phyloP scores from a whole-genome alignment of 73 alveolate genomes.

The Paraurostyla sp. region DNA sequence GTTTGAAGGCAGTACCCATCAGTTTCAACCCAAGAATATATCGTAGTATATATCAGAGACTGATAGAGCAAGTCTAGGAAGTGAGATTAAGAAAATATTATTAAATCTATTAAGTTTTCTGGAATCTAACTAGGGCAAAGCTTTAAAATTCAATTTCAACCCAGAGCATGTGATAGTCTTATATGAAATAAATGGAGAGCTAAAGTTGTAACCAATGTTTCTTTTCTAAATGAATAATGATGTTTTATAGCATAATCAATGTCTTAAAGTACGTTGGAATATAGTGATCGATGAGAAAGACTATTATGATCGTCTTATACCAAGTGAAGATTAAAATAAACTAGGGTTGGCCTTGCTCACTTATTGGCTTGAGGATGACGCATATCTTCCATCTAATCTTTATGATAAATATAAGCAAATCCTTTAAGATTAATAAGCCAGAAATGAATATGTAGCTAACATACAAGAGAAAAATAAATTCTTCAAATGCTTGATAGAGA shows the following conservation, averaged over 20 bases:
- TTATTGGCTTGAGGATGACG: constrained; percentile 12
- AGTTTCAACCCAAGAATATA: background rate
- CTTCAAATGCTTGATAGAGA: background rate
- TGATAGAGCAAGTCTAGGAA: background rate
- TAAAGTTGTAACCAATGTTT: background rate
- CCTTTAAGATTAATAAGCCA: background rate
- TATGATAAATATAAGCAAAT: background rate
- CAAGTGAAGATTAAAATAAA: background rate
- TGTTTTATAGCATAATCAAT: background rate
- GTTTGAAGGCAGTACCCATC: background rate
- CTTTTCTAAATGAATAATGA: background rate
- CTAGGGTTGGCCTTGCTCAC: background rate
- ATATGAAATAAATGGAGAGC: background rate
- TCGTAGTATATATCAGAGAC: background rate
- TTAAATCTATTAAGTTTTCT: background rate
- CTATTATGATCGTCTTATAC: background rate
- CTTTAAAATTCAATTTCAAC: background rate
- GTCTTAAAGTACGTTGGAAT: background rate
- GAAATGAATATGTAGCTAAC: background rate
- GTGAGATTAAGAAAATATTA: background rate
- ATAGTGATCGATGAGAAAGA: background rate
- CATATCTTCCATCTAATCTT: background rate
- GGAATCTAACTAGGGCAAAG: background rate
- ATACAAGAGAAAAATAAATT: background rate
- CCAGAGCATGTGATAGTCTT: background rate